Base-by-base conservation (phyloP, 2,329 filamentous ascomycete genomes). In the Fusarium brevicatenulatum region DNA sequence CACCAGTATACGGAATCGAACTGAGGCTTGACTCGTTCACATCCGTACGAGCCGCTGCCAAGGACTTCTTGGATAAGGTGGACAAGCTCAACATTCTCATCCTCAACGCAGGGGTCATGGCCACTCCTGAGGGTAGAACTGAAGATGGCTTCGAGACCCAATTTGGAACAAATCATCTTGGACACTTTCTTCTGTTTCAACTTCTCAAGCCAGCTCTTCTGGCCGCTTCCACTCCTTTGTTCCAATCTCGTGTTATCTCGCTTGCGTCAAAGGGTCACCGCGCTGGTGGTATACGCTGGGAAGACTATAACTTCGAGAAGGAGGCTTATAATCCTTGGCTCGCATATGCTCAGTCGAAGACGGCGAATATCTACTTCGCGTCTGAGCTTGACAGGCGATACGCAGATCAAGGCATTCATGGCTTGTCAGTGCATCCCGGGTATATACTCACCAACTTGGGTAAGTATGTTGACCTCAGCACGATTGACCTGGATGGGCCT, bases 201-300 rank as follows among this genome's bases (percentile, higher is more conserved):
- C 84, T 78, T 0, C 79, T 90, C 34, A 85, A 85, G 32, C 77
- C 81, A 0, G 75, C 81, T 0, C 76, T 89, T 11, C 76, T 88
- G 0, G 71, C 80, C 0, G 81, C 81, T 9, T 72, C 81, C 3
- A 83, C 81, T 0, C 77, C 83, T 0, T 68, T 75, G 0, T 86
- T 85, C 58, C 75, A 81, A 9, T 86, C 84, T 1, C 83, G 88
- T 4, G 84, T 89, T 5, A 80, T 90, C 50, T 77, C 80, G 2
- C 75, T 89, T 2, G 81, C 85, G 0, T 85, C 84, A 4, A 72
- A 80, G 1, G 85, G 74, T 4, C 87, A 89, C 13, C 67, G 72
- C 1, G 12, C 39, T 1, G 39, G 56, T 7, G 50, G 28, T 9
- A 43, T 75, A 25, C 67, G 60, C 18, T 62, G 67, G 50, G 59